A percentile compares a stretch with the other conserved stretches of the same genome.
These are phyloP conservation scores for Pulveroboletus sp. DNA, from an alignment of 768 basidiomycete genomes.

Conservation along the genomic window DNA sequence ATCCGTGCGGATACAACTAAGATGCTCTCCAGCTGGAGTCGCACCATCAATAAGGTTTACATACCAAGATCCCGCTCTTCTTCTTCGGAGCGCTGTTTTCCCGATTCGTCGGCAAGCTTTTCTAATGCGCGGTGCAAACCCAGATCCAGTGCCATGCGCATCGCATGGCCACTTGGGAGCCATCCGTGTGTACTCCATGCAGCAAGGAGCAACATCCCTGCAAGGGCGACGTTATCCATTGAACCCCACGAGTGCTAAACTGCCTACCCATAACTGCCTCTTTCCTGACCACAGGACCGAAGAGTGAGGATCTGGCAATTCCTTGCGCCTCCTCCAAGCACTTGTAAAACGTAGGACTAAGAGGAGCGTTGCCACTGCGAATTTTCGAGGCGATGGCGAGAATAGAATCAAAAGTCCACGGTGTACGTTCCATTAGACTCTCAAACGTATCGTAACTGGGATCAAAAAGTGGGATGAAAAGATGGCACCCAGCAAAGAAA, in stretches of 20 bases:
- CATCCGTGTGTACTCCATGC: constrained; percentile 95
- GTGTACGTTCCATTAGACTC: constrained; percentile 84
- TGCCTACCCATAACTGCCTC: constrained; percentile 85
- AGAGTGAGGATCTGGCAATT: constrained; percentile 88
- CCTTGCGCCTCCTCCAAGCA: constrained; percentile 94
- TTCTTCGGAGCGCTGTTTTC: constrained; percentile 65
- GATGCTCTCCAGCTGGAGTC: constrained; percentile 2
- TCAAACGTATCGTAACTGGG: constrained; percentile 91
- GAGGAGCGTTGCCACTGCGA: constrained; percentile 82
- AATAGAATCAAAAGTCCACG: constrained; percentile 94
- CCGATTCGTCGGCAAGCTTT: constrained; percentile 72
- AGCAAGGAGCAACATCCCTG: constrained; percentile 87
- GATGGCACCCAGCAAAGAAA: constrained; percentile 94
- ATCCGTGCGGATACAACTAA: constrained; percentile 87
- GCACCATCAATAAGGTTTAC: constrained; percentile 10
- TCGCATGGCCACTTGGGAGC: constrained; percentile 92
- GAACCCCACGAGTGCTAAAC: constrained; percentile 6
- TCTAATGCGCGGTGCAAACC: constrained; percentile 90
- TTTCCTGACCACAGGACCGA: constrained; percentile 90
- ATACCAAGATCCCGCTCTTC: constrained; percentile 84
- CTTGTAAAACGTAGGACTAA: constrained; percentile 82
- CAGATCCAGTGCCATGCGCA: constrained; percentile 94
- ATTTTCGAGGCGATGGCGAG: constrained; percentile 91
- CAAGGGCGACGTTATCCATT: neutral
- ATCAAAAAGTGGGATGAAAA: constrained; percentile 95